These are phyloP conservation scores for Takakia lepidozioides DNA, from an alignment of 225 moss, liverwort and hornwort species.

Conservation along the genomic window DNA sequence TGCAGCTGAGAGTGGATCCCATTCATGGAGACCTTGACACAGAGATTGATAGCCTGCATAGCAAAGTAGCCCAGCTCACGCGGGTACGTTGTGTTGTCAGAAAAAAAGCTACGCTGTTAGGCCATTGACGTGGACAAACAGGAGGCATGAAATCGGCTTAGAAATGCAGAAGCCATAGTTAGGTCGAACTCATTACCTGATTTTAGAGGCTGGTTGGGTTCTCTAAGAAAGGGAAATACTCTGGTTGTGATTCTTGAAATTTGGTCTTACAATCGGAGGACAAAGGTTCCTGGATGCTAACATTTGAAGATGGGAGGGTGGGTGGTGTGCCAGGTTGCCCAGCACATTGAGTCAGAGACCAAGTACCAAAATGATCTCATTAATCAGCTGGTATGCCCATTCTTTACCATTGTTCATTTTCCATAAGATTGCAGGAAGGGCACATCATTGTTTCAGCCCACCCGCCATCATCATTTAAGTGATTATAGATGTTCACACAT, in stretches of 20 bases:
- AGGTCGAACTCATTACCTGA: neutral
- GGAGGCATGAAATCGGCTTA: neutral
- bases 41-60: slow-evolving; percentile 47
- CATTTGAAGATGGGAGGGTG: slow-evolving; percentile 1
- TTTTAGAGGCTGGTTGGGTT: neutral
- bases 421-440: neutral
- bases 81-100: slow-evolving; percentile 21
- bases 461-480: too few species aligned
- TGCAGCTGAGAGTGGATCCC: slow-evolving; percentile 68
- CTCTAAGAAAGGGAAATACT: neutral
- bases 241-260: neutral
- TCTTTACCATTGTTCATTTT: neutral
- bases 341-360: slow-evolving; percentile 76
- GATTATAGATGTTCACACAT: too few species aligned
- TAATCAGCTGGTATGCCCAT: slow-evolving; percentile 58
- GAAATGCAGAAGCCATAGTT: neutral
- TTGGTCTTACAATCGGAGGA: too few species aligned
- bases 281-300: too few species aligned
- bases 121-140: slow-evolving; percentile 7
- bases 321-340: slow-evolving; percentile 53
- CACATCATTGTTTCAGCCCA: too few species aligned
- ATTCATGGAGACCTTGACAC: slow-evolving; percentile 54
- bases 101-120: neutral
- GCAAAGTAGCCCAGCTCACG: slow-evolving; percentile 55
- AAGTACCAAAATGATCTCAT: slow-evolving; percentile 73